Conservation (phyloP, 2,329 filamentous ascomycete species). For the Thelonectria olida region DNA sequence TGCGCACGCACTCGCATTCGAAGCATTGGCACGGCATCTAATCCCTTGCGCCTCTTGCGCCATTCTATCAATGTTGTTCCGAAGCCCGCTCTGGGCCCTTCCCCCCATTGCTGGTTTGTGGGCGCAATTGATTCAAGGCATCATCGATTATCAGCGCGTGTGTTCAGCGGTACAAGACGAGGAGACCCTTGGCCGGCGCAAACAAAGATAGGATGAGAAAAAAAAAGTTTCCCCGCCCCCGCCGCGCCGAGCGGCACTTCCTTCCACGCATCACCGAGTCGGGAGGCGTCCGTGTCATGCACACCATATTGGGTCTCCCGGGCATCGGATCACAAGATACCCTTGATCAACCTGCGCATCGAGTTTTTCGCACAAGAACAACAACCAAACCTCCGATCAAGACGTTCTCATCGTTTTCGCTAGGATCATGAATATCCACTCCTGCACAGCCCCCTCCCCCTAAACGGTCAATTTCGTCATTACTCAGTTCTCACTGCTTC, state of each 20-base stretch:
- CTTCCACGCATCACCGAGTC: background rate
- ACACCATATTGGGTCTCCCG: background rate
- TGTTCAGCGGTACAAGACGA: background rate
- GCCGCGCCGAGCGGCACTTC: conserved; percentile 10
- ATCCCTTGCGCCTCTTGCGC: conserved; percentile 12
- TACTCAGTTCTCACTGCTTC: background rate
- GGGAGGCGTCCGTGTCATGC: background rate
- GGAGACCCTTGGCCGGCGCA: background rate
- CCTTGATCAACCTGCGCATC: background rate
- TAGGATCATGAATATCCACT: background rate
- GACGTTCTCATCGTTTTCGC: background rate
- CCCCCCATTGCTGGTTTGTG: background rate
- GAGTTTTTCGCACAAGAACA: background rate
- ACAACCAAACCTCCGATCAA: background rate
- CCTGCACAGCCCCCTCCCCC: background rate
- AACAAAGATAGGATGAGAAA: background rate
- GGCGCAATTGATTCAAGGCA: background rate
- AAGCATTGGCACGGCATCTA: conserved; percentile 8
- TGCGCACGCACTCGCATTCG: background rate
- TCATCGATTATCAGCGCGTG: conserved; percentile 1
- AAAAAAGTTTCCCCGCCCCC: conserved; percentile 12
- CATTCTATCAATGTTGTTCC: conserved; percentile 7
- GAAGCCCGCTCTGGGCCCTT: background rate
- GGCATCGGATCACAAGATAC: background rate
- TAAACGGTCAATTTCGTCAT: conserved; percentile 9